phyloP scores from a whole-genome alignment of 2,329 filamentous ascomycete genomes.

The Hymenoscyphus salicellus region DNA sequence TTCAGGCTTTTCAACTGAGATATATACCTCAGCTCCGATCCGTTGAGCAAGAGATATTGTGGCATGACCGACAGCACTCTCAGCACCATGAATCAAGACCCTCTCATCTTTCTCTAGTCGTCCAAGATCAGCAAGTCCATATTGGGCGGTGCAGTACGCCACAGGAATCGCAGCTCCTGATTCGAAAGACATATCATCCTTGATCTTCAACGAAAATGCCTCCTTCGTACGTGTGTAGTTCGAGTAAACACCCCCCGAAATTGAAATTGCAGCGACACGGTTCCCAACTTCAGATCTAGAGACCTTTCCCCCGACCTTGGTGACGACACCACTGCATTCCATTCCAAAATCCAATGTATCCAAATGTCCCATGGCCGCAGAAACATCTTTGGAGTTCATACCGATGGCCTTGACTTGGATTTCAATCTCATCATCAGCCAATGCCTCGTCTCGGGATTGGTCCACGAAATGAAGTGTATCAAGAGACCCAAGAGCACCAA shows the following conservation, averaged over 20 bases:
- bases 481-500: conserved; percentile 27
- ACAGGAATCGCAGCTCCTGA: conserved; percentile 29
- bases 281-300: conserved; percentile 33
- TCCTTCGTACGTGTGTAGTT: conserved; percentile 25
- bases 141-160: conserved; percentile 30
- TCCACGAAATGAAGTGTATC: conserved; percentile 33
- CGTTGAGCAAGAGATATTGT: conserved; percentile 35
- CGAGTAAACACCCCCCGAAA: conserved; percentile 27
- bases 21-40: conserved; percentile 30
- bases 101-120: conserved; percentile 29
- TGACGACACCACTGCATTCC: conserved; percentile 39
- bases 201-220: conserved; percentile 23
- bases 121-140: conserved; percentile 30
- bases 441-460: conserved; percentile 7
- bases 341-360: conserved; percentile 34
- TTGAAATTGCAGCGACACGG: conserved; percentile 32
- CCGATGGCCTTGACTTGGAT: conserved; percentile 35
- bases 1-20: conserved; percentile 27
- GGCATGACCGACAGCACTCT: conserved; percentile 38
- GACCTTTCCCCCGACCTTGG: conserved; percentile 32
- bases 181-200: conserved; percentile 25
- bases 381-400: conserved; percentile 34
- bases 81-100: conserved; percentile 38
- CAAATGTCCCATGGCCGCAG: conserved; percentile 35
- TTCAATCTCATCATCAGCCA: conserved; percentile 29